Conservation (phyloP, 805 yeast species). For the Candida yuanshanica region DNA sequence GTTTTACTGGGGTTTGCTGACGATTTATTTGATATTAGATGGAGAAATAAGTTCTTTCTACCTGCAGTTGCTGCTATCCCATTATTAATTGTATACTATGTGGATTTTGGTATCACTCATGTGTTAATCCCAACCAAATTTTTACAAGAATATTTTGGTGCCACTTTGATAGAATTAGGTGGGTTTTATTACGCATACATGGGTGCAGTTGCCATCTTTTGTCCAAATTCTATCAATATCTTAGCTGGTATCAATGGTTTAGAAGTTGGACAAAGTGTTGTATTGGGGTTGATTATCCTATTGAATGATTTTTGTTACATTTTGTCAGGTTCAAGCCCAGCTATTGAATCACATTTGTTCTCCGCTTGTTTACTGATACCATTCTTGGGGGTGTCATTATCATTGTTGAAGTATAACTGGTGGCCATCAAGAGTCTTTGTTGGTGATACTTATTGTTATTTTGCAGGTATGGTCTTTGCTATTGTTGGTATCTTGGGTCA, state of each 20-base stretch:
- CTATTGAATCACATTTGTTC: constrained; percentile 77
- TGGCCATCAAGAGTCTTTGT: constrained; percentile 92
- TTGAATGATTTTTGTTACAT: constrained; percentile 74
- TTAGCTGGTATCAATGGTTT: constrained; percentile 95
- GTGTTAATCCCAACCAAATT: constrained; percentile 71
- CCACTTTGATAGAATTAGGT: constrained; percentile 63
- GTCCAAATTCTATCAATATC: constrained; percentile 94
- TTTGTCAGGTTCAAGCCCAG: constrained; percentile 43
- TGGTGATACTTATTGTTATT: constrained; percentile 97
- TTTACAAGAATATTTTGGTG: constrained; percentile 36
- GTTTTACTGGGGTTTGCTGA: constrained; percentile 85
- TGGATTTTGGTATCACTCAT: constrained; percentile 89
- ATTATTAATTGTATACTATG: constrained; percentile 80
- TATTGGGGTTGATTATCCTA: constrained; percentile 64
- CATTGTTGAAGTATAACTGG: constrained; percentile 74
- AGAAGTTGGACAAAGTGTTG: constrained; percentile 91
- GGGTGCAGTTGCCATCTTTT: constrained; percentile 87
- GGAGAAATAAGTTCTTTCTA: constrained; percentile 95
- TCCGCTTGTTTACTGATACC: constrained; percentile 80
- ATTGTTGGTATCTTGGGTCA: constrained; percentile 95
- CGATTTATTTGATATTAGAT: constrained; percentile 90
- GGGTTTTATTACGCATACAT: constrained; percentile 77
- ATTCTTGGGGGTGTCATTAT: constrained; percentile 77
- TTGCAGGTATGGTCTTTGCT: constrained; percentile 98
- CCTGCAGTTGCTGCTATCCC: constrained; percentile 96